Percentiles rank a stretch among this genome's conserved stretches.
phyloP scores from a whole-genome alignment of 1,284 basidiomycete species.

The Polyporus tsugae region DNA sequence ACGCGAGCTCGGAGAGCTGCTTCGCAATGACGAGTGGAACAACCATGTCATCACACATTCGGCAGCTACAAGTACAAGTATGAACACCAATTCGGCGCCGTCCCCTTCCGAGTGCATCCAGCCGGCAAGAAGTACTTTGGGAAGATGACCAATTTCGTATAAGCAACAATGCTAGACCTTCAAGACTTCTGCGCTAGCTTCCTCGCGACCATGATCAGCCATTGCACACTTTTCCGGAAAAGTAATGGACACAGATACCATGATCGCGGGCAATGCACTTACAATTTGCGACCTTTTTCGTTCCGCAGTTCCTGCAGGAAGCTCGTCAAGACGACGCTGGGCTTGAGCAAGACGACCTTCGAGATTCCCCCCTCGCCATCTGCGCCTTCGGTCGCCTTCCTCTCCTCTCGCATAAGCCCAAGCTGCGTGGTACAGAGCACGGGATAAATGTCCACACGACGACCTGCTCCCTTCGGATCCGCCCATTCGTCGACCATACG shows the following conservation, averaged over 20 bases:
- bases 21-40: neutral
- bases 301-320: neutral
- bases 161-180: neutral
- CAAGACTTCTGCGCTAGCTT: neutral
- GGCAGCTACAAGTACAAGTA: neutral
- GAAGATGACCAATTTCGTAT: neutral
- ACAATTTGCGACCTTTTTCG: neutral
- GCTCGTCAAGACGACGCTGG: neutral
- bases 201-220: neutral
- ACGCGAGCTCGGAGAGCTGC: neutral
- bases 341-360: conserved; percentile 39
- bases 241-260: neutral
- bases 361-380: conserved; percentile 23
- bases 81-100: neutral
- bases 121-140: neutral
- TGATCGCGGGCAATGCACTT: neutral
- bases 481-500: conserved; percentile 55
- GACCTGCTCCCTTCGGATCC: conserved; percentile 10
- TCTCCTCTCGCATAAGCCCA: conserved; percentile 21
- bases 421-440: conserved; percentile 1
- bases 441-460: neutral
- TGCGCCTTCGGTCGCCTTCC: conserved; percentile 22
- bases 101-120: neutral
- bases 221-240: neutral
- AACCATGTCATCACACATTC: neutral